These are phyloP conservation scores for Stentor roeselii DNA, from an alignment of 73 alveolate genomes.

Conservation along the genomic window DNA sequence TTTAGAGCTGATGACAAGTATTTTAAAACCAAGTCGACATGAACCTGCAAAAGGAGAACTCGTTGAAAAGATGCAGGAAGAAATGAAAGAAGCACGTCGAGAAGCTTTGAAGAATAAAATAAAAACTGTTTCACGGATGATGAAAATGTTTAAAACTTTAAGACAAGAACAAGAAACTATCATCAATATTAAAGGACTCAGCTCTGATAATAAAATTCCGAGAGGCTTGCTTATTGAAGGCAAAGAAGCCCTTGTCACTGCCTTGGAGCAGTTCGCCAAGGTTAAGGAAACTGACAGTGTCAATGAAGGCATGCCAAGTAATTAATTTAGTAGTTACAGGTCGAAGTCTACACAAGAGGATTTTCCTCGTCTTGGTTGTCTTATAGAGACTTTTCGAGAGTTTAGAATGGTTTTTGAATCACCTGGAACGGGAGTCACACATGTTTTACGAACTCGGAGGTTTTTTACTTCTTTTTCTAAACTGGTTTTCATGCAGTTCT, in stretches of 20 bases:
- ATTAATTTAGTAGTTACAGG: conserved; percentile 27
- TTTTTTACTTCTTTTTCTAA: neutral
- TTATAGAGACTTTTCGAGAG: no score
- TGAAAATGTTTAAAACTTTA: conserved; percentile 66
- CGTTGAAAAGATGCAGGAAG: conserved; percentile 14
- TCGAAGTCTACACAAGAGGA: neutral
- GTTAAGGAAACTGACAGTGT: conserved; percentile 54
- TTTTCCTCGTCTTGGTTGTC: neutral
- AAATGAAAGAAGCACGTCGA: neutral
- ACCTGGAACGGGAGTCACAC: neutral
- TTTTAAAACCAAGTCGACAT: conserved; percentile 41
- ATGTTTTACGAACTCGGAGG: neutral
- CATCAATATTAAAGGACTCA: conserved; percentile 74
- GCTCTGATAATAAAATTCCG: conserved; percentile 84
- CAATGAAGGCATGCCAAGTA: conserved; percentile 68
- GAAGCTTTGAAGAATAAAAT: conserved; percentile 33
- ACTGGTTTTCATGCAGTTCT: neutral
- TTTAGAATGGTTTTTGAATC: no score
- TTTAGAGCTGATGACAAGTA: conserved; percentile 66
- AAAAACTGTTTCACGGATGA: conserved; percentile 41
- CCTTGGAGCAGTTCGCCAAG: conserved; percentile 50
- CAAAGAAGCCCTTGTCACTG: conserved; percentile 73
- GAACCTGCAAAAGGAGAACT: conserved; percentile 39
- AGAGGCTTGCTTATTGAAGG: conserved; percentile 78
- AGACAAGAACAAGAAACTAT: conserved; percentile 83